phyloP scores from a whole-genome alignment of 78 protist genomes.

The Speleostelium caveatum region DNA sequence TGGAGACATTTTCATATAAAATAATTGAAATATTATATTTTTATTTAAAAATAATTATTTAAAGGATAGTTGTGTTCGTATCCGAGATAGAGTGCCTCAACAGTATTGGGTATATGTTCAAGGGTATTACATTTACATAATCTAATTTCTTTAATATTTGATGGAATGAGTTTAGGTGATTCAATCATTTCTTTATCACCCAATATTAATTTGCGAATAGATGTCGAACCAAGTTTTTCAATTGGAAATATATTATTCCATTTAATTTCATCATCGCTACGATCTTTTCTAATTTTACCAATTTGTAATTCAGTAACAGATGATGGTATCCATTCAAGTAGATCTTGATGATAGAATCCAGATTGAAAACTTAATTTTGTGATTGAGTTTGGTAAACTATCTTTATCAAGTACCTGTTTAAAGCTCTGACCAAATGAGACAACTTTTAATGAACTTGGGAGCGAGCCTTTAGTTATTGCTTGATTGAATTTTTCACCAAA shows the following conservation, averaged over 20 bases:
- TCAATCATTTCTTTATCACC: background rate
- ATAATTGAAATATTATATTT: too few species aligned
- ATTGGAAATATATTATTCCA: background rate
- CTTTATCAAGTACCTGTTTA: background rate
- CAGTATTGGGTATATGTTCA: background rate
- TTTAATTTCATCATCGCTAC: background rate
- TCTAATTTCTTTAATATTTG: background rate
- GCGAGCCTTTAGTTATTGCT: background rate
- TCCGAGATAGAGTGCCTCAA: background rate
- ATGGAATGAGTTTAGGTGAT: conserved; percentile 1
- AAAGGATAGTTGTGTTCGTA: background rate
- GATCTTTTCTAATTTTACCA: background rate
- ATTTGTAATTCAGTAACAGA: background rate
- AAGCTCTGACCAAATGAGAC: background rate
- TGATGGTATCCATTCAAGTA: background rate
- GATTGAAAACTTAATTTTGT: background rate
- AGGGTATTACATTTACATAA: background rate
- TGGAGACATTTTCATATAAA: too few species aligned
- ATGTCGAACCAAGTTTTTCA: background rate
- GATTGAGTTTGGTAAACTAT: background rate
- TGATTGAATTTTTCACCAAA: background rate
- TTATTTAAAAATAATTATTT: too few species aligned
- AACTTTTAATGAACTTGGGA: background rate
- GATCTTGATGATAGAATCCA: background rate
- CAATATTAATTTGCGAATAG: background rate